Conservation (phyloP, 2,329 filamentous ascomycete genomes). For the Scedosporium boydii region DNA sequence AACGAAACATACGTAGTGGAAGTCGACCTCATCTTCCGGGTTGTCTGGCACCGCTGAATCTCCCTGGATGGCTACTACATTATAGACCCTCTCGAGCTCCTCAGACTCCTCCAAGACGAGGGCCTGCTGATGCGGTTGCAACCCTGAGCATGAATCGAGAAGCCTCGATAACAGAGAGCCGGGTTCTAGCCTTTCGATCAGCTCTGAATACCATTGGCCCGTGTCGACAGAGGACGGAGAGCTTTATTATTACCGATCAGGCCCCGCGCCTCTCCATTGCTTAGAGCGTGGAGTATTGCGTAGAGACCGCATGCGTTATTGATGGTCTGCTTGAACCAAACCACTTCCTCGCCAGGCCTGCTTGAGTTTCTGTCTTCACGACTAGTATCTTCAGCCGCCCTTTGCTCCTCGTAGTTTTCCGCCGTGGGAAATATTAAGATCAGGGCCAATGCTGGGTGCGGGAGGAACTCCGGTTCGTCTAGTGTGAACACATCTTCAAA, state of each 20-base stretch:
- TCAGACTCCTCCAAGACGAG: constrained; percentile 61
- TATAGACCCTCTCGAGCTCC: constrained; percentile 64
- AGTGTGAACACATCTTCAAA: constrained; percentile 81
- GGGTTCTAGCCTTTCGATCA: neutral
- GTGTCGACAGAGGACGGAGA: neutral
- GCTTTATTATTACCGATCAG: constrained; percentile 29
- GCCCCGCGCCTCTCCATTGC: constrained; percentile 54
- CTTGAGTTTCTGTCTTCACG: constrained; percentile 17
- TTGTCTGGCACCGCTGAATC: constrained; percentile 54
- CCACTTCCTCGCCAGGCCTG: constrained; percentile 48
- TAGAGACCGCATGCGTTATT: constrained; percentile 74
- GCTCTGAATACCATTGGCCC: neutral
- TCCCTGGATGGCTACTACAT: constrained; percentile 56
- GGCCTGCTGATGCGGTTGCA: constrained; percentile 38
- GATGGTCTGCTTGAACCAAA: constrained; percentile 84
- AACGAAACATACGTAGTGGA: constrained; percentile 78
- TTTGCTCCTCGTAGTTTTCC: constrained; percentile 35
- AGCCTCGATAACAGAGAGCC: neutral
- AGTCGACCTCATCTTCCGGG: constrained; percentile 49
- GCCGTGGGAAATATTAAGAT: constrained; percentile 65
- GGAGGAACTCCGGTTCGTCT: constrained; percentile 68
- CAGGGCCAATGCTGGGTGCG: constrained; percentile 66
- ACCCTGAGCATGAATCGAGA: neutral
- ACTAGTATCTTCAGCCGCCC: constrained; percentile 16
- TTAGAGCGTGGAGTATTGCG: constrained; percentile 62